phyloP scores from a whole-genome alignment of 139 green algal species.

The Closterium sp. region DNA sequence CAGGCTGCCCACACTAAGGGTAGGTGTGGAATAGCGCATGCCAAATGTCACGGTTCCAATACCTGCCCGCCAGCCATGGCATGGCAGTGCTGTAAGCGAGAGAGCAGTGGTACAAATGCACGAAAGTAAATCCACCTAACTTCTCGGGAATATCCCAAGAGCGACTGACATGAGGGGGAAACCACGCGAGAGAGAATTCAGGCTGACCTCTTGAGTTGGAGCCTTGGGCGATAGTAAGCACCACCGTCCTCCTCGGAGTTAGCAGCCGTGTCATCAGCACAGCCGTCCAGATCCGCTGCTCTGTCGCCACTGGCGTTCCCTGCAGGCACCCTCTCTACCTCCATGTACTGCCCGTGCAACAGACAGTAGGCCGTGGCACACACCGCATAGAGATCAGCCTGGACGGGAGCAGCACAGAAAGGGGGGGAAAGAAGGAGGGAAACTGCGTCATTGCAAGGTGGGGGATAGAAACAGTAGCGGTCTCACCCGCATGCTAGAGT shows the following conservation, averaged over 20 bases:
- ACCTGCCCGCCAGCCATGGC: not conserved
- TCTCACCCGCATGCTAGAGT: too few species aligned
- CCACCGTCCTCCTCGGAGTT: too few species aligned
- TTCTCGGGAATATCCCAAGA: not conserved
- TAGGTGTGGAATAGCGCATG: not conserved
- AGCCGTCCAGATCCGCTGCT: not conserved
- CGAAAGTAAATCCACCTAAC: too few species aligned
- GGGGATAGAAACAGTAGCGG: too few species aligned
- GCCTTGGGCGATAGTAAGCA: not conserved
- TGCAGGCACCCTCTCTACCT: constrained; percentile 41
- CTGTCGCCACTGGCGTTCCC: not conserved
- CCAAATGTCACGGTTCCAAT: not conserved
- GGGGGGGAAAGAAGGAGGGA: not conserved
- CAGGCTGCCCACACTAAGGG: not conserved
- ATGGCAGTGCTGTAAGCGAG: too few species aligned
- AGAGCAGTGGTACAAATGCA: too few species aligned
- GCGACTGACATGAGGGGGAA: not conserved
- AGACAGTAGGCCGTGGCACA: constrained; percentile 52
- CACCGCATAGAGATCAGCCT: constrained; percentile 33
- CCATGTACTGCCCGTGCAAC: constrained; percentile 57
- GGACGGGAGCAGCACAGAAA: constrained; percentile 6
- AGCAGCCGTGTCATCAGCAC: not conserved
- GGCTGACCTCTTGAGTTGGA: not conserved
- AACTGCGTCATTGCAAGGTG: too few species aligned
- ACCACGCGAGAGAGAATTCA: not conserved